Base-by-base conservation (phyloP, 75 land plant genomes). In the Pinus tabuliformis region DNA sequence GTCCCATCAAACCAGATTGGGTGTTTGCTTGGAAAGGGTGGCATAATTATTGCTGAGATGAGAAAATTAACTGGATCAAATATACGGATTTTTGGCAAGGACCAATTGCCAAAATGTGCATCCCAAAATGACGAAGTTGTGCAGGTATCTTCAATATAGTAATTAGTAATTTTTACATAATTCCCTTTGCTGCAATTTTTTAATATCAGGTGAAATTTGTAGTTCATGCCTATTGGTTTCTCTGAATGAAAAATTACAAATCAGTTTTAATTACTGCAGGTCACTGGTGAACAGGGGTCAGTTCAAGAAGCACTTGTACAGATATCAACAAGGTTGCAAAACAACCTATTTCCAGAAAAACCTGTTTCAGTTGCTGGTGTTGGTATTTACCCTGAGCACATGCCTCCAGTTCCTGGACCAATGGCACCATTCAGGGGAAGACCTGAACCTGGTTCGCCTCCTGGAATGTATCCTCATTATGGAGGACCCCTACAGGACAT, bases 21-120 rank as follows among this genome's bases (percentile, higher is more conserved):
- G 22, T 92, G 95, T 56, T 83, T 94, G 56, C 88, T 94, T 70
- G 97, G 97, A 11, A 94, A 88, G 77, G 95, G 95, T 76, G 97
- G 97, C 45, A 26, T 84, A 22, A 77, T 94, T 62, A 90, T 94
- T 22, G 75, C 89, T 56, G 97, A 94, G 73, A 94, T 94, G 95
- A 88, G 97, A 74, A 88, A 86, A 76, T 49, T 62, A 26, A 63
- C 95, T 70, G 86, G 92, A 33, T 91, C 97, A 62, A 77, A 83
- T 64, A 90, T 94, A 14, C 88, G 90, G 36, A 82, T 94, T 37
- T 79, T 90, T 78, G 85, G 81, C 8, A 92, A 92, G 78, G 97
- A 92, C 63, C 82, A 85, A 68, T 75, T 82, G 45, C 92, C 97
- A 59, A 74, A 83, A 73, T 80, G 88, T 88, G 91, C 88, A 65